A percentile compares a stretch with the other conserved stretches of the same genome.
phyloP scores from a whole-genome alignment of 208 protist genomes.

The Trypanosoma lewisi region DNA sequence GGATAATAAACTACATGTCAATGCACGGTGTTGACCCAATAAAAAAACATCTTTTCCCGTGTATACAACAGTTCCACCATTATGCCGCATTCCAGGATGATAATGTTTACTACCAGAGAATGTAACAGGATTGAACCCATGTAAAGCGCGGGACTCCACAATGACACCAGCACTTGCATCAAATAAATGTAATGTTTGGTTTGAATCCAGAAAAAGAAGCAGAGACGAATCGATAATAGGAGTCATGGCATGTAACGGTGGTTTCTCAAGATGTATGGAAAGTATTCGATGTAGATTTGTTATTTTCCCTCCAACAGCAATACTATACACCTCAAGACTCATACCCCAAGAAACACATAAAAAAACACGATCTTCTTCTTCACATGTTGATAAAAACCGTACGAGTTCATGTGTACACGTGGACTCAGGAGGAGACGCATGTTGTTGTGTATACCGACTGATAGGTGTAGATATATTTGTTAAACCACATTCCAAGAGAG shows the following conservation, averaged over 20 bases:
- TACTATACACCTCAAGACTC: slow-evolving; percentile 50
- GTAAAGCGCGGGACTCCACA: slow-evolving; percentile 44
- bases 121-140: slow-evolving; percentile 34
- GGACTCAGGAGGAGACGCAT: slow-evolving; percentile 28
- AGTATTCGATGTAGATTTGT: slow-evolving; percentile 37
- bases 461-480: slow-evolving; percentile 26
- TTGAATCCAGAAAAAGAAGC: slow-evolving; percentile 47
- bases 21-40: slow-evolving; percentile 34
- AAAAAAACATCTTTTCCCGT: slow-evolving; percentile 34
- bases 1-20: slow-evolving; percentile 53
- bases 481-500: slow-evolving; percentile 36
- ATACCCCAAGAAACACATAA: slow-evolving; percentile 61
- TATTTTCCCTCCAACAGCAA: slow-evolving; percentile 29
- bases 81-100: slow-evolving; percentile 36
- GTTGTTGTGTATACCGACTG: slow-evolving; percentile 33
- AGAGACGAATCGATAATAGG: slow-evolving; percentile 40
- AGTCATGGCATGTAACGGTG: slow-evolving; percentile 44
- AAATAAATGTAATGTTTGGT: slow-evolving; percentile 40
- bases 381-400: slow-evolving; percentile 41
- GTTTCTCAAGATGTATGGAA: slow-evolving; percentile 25
- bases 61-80: slow-evolving; percentile 32
- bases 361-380: slow-evolving; percentile 24
- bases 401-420: slow-evolving; percentile 38
- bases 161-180: slow-evolving; percentile 52
- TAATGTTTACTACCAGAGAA: slow-evolving; percentile 30